phyloP scores from a whole-genome alignment of 768 basidiomycete species.

The Mycena rosella region DNA sequence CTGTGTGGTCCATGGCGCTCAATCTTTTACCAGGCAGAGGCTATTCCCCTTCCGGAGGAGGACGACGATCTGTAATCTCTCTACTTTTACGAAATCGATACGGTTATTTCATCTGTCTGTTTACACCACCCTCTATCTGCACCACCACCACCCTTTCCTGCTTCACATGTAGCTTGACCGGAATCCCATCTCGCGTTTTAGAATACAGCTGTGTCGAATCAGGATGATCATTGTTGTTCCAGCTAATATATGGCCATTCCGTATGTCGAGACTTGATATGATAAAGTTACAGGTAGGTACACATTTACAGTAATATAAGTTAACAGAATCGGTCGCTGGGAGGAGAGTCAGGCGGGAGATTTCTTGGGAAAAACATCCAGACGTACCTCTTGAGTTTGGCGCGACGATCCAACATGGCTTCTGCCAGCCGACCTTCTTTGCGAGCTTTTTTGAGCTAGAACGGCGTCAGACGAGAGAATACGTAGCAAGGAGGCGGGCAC shows the following conservation, averaged over 20 bases:
- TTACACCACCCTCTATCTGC: constrained; percentile 36
- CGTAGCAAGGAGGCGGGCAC: constrained; percentile 47
- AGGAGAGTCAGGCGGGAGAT: constrained; percentile 12
- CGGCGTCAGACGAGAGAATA: constrained; percentile 18
- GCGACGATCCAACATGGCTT: constrained; percentile 83
- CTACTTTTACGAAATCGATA: constrained; percentile 17
- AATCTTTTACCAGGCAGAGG: constrained; percentile 72
- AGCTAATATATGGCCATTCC: constrained; percentile 23
- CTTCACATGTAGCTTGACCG: constrained; percentile 31
- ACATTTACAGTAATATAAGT: constrained; percentile 35
- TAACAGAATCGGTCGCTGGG: constrained; percentile 66
- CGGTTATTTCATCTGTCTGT: constrained; percentile 29
- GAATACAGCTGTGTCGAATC: constrained; percentile 33
- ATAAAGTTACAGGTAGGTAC: constrained; percentile 38
- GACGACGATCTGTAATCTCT: constrained; percentile 83
- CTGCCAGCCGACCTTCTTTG: constrained; percentile 85
- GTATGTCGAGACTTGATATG: neutral
- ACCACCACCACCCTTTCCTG: constrained; percentile 28
- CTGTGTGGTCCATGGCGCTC: constrained; percentile 29
- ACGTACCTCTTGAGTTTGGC: constrained; percentile 85
- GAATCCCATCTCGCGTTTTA: constrained; percentile 33
- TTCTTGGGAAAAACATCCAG: neutral
- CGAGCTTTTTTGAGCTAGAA: constrained; percentile 79
- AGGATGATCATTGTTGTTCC: constrained; percentile 16
- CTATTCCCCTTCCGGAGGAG: constrained; percentile 97